Conservation (phyloP, 371 early-diverging fungal species). For the Rhizopus sp. region DNA sequence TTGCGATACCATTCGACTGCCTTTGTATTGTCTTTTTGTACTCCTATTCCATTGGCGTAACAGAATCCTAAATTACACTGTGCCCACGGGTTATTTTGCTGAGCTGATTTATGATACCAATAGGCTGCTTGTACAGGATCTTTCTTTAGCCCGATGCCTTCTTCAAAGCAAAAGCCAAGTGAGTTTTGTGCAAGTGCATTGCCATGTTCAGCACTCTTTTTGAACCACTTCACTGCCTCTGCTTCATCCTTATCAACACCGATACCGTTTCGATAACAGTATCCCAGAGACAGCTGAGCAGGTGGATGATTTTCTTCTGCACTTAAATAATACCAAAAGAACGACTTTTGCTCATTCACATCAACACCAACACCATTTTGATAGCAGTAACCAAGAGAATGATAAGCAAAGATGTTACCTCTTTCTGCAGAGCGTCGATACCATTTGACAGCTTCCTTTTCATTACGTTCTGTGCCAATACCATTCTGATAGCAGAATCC, state of each 20-base stretch:
- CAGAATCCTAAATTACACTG: constrained; percentile 86
- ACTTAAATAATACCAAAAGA: constrained; percentile 70
- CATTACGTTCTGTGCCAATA: constrained; percentile 66
- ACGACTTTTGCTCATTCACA: constrained; percentile 64
- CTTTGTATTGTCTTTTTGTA: constrained; percentile 51
- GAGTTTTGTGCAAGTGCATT: constrained; percentile 80
- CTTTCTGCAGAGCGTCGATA: constrained; percentile 71
- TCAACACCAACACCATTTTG: constrained; percentile 84
- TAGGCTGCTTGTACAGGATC: constrained; percentile 70
- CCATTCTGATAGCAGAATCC: constrained; percentile 87
- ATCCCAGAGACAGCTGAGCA: constrained; percentile 78
- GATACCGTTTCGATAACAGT: constrained; percentile 76
- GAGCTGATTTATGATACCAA: constrained; percentile 81
- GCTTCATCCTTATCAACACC: constrained; percentile 65
- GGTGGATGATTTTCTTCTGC: constrained; percentile 70
- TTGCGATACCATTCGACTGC: constrained; percentile 75
- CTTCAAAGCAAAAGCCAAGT: constrained; percentile 82
- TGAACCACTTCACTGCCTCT: constrained; percentile 71
- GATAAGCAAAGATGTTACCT: constrained; percentile 77
- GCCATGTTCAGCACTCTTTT: constrained; percentile 63
- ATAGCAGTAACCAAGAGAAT: constrained; percentile 88
- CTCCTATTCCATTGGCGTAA: constrained; percentile 84
- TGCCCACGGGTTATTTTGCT: constrained; percentile 84
- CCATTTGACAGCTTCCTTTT: constrained; percentile 68
- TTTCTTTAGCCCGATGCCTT: constrained; percentile 69